Evolutionary conservation across 2,329 filamentous ascomycete species (phyloP), one percentile per base, ranked within the genome.

Genomic region (Colletotrichum incanum): DNA sequence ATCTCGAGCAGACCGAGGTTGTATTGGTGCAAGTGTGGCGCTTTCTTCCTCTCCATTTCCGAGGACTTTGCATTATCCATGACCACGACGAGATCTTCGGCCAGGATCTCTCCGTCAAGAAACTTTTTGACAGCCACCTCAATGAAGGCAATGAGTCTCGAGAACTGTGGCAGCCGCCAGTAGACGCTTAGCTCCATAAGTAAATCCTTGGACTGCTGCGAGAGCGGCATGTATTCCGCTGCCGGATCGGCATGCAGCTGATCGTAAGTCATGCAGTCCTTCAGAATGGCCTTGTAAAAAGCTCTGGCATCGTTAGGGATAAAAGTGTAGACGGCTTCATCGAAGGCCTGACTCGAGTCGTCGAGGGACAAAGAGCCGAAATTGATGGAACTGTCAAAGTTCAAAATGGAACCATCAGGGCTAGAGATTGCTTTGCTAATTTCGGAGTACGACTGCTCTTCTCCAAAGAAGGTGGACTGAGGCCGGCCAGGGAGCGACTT

Each of bases 41-140:
- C 81, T 83, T 92, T 90, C 80, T 93, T 94, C 67, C 88, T 86
- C 67, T 94, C 90, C 20, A 89, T 85, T 0, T 89, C 88, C 9
- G 93, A 89, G 64, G 91, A 89, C 79, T 98, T 98, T 75, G 94
- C 88, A 77, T 93, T 92, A 59, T 93, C 92, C 81, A 98, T 97
- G 12, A 94, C 92, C 47, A 90, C 89, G 82, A 98, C 95, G 60
- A 98, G 84, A 61, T 94, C 95, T 76, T 96, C 92, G 16, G 96
- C 89, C 18, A 90, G 89, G 70, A 98, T 91, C 77, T 97, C 93
- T 75, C 94, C 91, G 75, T 97, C 93, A 56, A 94, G 85, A 78
- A 95, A 98, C 80, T 96, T 96, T 77, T 95, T 93, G 28, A 92
- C 89, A 8, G 94, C 89, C 67, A 97, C 93, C 83, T 98, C 96